Evolutionary conservation across 192 early-diverging fungal genomes (phyloP), one percentile per base, ranked within the genome.

Genomic region (Coemansia sp.): DNA sequence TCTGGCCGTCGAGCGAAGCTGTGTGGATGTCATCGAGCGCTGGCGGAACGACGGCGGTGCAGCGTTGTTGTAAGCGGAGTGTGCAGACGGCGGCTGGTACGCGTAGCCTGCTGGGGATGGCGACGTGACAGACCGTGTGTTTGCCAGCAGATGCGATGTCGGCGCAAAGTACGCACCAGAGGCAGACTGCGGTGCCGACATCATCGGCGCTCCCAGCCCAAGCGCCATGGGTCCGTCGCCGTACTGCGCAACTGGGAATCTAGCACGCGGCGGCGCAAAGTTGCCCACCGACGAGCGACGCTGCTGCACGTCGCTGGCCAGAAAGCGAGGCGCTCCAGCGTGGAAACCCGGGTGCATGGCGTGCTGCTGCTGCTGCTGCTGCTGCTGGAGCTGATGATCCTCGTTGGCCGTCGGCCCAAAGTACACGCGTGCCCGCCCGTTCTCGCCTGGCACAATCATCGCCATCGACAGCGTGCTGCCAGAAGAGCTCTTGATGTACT

Each of bases 351-450:
- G 62, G n/a, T 49, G 47, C 60, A 26, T 8, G 4, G 60, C 4
- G 60, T 61, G 21, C 38, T 50, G 50, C 68, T 61, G 21, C 38
- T 50, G 45, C n/a, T 68, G 57, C 39, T 54, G 59, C 42, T 40
- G 65, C 57, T 26, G 50, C 32, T 53, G 63, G 42, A 67, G 61
- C 5, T 63, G 56, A 56, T 67, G 16, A 23, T 42, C 13, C 16
- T 53, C 32, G 61, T 45, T 49, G 41, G 57, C 47, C 43, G 63
- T 64, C 37, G 65, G 45, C 64, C 52, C 63, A 58, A 77, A 77
- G 26, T 71, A 50, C 26, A 80, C 78, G 43, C 78, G 72, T 15
- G 78, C 78, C 11, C 73, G 72, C 6, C 78, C 78, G 56, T 80
- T 71, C 26, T 71, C 78, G 38, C 72, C 78, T 0, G 65, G 52